These are phyloP conservation scores for Russula olivacea DNA, from an alignment of 768 basidiomycete genomes.

Conservation along the genomic window DNA sequence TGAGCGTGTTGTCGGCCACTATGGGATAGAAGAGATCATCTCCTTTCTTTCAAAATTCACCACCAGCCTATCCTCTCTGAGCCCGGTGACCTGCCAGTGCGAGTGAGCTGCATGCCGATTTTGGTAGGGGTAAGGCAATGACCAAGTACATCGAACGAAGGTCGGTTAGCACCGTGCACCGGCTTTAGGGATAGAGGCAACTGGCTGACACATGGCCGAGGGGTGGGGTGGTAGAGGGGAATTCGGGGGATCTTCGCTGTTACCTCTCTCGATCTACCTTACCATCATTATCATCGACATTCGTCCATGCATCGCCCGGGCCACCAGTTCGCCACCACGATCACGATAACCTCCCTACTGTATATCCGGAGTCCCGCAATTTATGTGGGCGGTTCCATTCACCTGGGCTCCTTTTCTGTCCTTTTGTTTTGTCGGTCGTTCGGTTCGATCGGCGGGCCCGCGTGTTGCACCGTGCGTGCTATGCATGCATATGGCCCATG, in stretches of 20 bases:
- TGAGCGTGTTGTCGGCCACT: background rate
- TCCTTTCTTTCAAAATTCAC: background rate
- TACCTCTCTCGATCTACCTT: background rate
- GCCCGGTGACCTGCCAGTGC: too few relatives aligned
- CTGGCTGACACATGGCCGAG: background rate
- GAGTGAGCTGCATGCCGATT: too few relatives aligned
- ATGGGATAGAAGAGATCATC: background rate
- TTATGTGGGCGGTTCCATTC: slow-evolving; percentile 12
- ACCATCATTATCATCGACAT: slow-evolving; percentile 3
- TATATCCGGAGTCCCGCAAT: background rate
- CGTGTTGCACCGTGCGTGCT: too few relatives aligned
- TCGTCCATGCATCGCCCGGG: too few relatives aligned
- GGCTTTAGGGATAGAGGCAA: background rate
- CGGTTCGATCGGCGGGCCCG: too few relatives aligned
- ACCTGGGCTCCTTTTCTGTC: background rate
- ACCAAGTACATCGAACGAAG: background rate
- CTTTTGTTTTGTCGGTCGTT: slow-evolving; percentile 21
- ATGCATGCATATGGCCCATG: too few relatives aligned
- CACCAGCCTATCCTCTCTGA: background rate
- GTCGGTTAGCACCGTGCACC: background rate
- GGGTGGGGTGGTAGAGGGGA: background rate
- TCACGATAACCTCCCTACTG: background rate
- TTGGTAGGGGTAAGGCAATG: background rate
- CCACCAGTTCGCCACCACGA: background rate
- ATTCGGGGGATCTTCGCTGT: background rate